Evolutionary conservation across 83 land plant species (phyloP), one percentile per base, ranked within the genome.

Genomic region (Thuja plicata): DNA sequence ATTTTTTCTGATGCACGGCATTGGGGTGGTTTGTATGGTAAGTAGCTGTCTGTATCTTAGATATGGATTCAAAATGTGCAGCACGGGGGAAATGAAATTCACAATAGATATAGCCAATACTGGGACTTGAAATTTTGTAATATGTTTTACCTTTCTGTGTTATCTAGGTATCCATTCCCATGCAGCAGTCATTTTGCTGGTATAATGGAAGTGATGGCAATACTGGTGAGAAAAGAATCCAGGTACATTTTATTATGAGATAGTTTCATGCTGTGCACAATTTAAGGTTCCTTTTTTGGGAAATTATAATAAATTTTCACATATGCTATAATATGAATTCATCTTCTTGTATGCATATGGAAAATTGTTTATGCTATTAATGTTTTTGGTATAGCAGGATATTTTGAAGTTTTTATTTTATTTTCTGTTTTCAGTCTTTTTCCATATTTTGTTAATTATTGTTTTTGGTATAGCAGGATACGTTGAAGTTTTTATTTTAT

Each of bases 201-300:
- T 86, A 86, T 86, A 86, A 86, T 86, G 87, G 87, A 86, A 86
- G 87, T 86, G 87, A 86, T 86, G 87, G 87, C 74, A 86, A 86
- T 73, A 86, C 87, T 24, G 87, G 73, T 37, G 87, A 86, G 46
- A 86, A 86, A 60, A 86, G 19, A 38, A 38, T 86, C 74, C 87
- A 86, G 87, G 87, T 86, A 84, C 30, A 34, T 30, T 50, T 48
- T 46, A 40, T 84, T 41, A 19, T 82, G 30, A 82, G 52, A 82
- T 41, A 15, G 57, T 54, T 2, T 40, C 50, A 48, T 50, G 0
- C 50, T n/a, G 3, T 30, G 38, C 21, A 82, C 15, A n/a, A 82
- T 45, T 82, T 2, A 45, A 45, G 12, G 37, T 84, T 84, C n/a
- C 37, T 50, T 10, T 84, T 3, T 37, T 79, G 27, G 27, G 46